These are phyloP conservation scores for Eucalyptus fibrosa DNA, from an alignment of 345 rosid species.

Conservation along the genomic window DNA sequence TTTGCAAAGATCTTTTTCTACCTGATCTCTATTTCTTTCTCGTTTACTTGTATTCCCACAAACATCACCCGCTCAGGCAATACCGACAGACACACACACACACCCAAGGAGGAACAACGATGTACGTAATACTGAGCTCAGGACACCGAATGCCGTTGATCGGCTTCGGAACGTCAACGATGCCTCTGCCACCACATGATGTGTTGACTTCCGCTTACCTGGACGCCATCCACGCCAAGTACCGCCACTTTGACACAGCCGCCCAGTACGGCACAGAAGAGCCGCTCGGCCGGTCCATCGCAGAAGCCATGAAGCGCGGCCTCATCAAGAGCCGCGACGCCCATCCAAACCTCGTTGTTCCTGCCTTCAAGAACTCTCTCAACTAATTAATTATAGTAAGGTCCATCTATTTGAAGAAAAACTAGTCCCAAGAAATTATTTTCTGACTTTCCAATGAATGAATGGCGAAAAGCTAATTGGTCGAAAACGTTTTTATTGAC, in stretches of 20 bases:
- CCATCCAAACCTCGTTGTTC: constrained; percentile 32
- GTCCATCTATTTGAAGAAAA: not conserved
- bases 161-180: constrained; percentile 2
- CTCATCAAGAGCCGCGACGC: constrained; percentile 31
- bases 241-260: constrained; percentile 63
- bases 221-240: constrained; percentile 30
- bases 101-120: not conserved
- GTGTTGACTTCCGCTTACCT: constrained; percentile 3
- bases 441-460: not conserved
- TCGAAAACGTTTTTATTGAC: not conserved
- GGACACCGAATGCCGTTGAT: not conserved
- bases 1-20: not conserved
- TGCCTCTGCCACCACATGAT: not conserved
- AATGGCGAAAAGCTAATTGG: not conserved
- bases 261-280: constrained; percentile 30
- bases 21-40: not conserved
- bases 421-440: accelerated
- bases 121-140: not conserved
- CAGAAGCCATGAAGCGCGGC: constrained; percentile 21
- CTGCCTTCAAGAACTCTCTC: constrained; percentile 19
- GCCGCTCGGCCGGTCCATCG: constrained; percentile 32
- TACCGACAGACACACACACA: not conserved
- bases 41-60: not conserved
- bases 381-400: not conserved
- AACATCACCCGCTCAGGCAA: not conserved